A percentile compares a stretch with the other conserved stretches of the same genome.
Evolutionary conservation across 2,329 filamentous ascomycete genomes (phyloP).

Genomic region (Trichoderma guizhouense): DNA sequence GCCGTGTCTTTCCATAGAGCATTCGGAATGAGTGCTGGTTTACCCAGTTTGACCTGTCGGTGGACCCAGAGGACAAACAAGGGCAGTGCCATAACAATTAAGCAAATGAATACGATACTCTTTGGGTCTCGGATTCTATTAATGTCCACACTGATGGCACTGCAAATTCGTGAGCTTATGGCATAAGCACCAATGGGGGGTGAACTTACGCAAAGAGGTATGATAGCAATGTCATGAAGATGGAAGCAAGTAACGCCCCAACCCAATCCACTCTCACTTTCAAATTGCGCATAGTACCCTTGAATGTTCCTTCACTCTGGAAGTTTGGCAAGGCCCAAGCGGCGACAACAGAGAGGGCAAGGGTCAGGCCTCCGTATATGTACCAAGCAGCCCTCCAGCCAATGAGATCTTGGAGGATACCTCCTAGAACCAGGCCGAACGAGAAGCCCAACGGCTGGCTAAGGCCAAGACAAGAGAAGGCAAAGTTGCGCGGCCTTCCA

Average conservation of each 20-base stretch:
- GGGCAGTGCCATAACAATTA: neutral
- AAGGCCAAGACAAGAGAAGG: neutral
- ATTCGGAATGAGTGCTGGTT: neutral
- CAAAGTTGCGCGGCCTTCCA: neutral
- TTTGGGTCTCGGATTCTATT: neutral
- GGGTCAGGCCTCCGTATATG: neutral
- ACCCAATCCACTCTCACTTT: neutral
- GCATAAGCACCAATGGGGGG: neutral
- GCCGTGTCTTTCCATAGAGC: neutral
- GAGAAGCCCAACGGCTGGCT: neutral
- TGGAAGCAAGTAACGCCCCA: neutral
- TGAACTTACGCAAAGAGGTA: neutral
- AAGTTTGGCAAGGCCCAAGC: neutral
- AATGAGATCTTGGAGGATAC: neutral
- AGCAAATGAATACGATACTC: neutral
- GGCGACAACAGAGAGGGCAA: neutral
- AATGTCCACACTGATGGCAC: neutral
- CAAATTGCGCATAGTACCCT: neutral
- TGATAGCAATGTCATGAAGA: neutral
- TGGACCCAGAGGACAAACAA: neutral
- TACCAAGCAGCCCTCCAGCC: neutral
- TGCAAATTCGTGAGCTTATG: neutral
- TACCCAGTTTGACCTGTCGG: neutral
- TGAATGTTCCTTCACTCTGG: neutral
- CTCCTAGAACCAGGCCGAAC: neutral